Evolutionary conservation across 495 filamentous ascomycete species (phyloP), one percentile per base, ranked within the genome.

Genomic region (Margaritispora aquatica): DNA sequence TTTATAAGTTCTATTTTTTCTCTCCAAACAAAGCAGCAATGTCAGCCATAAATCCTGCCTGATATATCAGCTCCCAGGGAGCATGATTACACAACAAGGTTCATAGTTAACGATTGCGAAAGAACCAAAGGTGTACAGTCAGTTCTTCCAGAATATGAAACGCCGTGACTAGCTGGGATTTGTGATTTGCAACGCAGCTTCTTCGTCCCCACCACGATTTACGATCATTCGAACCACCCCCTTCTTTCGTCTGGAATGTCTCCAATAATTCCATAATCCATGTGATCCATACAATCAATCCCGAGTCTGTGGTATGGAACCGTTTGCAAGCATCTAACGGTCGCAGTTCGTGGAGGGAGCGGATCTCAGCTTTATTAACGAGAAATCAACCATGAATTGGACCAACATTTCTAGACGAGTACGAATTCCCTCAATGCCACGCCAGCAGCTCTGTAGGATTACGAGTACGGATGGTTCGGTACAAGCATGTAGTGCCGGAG

Each of bases 261-360:
- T 57, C 44, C 41, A 36, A 5, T 27, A 3, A 31, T 57, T 49
- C 55, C 36, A 26, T 49, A 22, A 50, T 50, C 55, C 55, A 26
- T 57, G 55, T 17, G 13, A 20, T 50, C 55, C 55, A 26, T 57
- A 46, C 23, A 17, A 20, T 24, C 13, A 17, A 27, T 49, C 44
- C 55, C 55, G 41, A 57, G 49, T 31, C 55, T 46, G 55, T 46
- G 55, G 55, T 49, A 27, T 15, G 31, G 50, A 4, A 23, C 31
- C 24, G n/a, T 26, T 29, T 2, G 17, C 22, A 10, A 17, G 52
- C 52, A 36, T 22, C 27, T 19, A 54, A 54, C 52, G 52, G 52
- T 41, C 31, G 27, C 20, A 22, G 27, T 36, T 23, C 26, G 47
- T 50, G 47, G 24, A 26, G 21, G 20, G 47, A 26, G 47, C 21